These are phyloP conservation scores for thale cress (Arabidopsis thaliana) DNA, from an alignment of 345 rosid genomes.

Conservation along the genomic window DNA sequence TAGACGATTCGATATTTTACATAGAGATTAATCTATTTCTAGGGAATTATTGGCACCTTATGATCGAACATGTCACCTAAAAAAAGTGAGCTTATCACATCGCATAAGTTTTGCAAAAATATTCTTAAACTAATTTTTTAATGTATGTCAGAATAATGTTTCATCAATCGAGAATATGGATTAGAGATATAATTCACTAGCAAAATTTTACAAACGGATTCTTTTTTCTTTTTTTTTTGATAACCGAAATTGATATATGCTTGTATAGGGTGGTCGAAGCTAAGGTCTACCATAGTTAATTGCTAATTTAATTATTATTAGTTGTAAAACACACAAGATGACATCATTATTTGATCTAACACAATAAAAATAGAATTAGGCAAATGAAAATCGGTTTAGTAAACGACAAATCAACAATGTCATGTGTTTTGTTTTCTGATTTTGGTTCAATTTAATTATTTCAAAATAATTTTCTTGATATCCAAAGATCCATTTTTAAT, in stretches of 20 bases:
- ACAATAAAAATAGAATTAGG: neutral
- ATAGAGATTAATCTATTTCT: conserved; percentile 3
- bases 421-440: neutral
- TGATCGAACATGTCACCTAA: conserved; percentile 29
- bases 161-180: conserved; percentile 5
- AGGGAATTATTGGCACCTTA: conserved; percentile 23
- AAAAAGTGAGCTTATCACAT: conserved; percentile 34
- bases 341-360: conserved; percentile 11
- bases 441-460: neutral
- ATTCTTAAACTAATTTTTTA: neutral
- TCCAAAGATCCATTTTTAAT: neutral
- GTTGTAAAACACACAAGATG: neutral
- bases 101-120: conserved; percentile 1
- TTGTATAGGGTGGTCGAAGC: neutral
- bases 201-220: neutral
- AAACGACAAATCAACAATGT: conserved; percentile 10
- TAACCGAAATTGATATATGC: neutral
- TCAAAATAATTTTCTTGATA: neutral
- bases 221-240: too few species aligned
- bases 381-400: conserved; percentile 1
- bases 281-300: neutral
- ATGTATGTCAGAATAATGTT: neutral
- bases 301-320: neutral
- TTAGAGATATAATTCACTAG: conserved; percentile 6
- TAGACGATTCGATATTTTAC: conserved; percentile 25